Evolutionary conservation across 768 basidiomycete species (phyloP).

Genomic region (Termitomyces heimii): DNA sequence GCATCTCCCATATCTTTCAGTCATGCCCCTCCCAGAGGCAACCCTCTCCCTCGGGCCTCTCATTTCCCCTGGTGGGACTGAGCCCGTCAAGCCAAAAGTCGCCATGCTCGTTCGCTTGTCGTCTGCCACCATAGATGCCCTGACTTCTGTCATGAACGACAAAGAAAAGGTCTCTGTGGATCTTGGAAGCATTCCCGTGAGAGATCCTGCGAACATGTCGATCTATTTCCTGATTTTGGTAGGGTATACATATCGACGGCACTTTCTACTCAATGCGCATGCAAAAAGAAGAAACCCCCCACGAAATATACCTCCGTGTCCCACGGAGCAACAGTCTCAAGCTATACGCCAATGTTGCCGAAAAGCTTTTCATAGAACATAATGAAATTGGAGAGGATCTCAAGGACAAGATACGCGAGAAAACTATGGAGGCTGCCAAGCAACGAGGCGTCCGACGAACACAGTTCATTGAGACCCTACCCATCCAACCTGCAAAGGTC

Average conservation of each 20-base stretch:
- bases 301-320: conserved; percentile 71
- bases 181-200: conserved; percentile 56
- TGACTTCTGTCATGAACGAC: conserved; percentile 37
- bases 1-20: background rate
- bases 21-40: conserved; percentile 65
- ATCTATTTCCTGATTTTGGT: conserved; percentile 3
- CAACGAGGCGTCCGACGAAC: conserved; percentile 39
- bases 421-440: conserved; percentile 36
- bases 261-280: conserved; percentile 56
- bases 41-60: conserved; percentile 55
- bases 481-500: conserved; percentile 28
- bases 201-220: conserved; percentile 12
- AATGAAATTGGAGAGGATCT: conserved; percentile 45
- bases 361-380: conserved; percentile 60
- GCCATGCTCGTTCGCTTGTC: conserved; percentile 78
- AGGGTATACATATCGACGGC: conserved; percentile 67
- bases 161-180: conserved; percentile 48
- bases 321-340: conserved; percentile 39
- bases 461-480: conserved; percentile 42
- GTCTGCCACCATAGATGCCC: conserved; percentile 62
- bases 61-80: conserved; percentile 47
- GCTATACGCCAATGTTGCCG: conserved; percentile 68
- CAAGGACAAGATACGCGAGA: conserved; percentile 40
- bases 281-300: conserved; percentile 46
- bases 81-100: conserved; percentile 57